phyloP scores from a whole-genome alignment of 768 basidiomycete genomes.

The Punctularia strigosozonata region DNA sequence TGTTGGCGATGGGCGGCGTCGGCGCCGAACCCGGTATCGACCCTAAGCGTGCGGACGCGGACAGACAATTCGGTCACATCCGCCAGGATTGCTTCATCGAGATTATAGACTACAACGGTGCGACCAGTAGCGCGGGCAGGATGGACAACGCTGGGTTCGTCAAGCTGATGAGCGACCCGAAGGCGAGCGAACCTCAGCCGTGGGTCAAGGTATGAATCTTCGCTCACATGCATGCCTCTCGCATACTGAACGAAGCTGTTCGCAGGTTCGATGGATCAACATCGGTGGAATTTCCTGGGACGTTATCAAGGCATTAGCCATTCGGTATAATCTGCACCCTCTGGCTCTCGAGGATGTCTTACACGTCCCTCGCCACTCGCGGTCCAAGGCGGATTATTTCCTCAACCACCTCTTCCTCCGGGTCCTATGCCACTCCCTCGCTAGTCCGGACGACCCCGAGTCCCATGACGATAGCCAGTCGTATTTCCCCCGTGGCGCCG shows the following conservation, averaged over 20 bases:
- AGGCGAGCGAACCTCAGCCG: constrained; percentile 33
- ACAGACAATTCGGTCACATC: constrained; percentile 43
- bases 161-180: constrained; percentile 33
- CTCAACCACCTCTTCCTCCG: constrained; percentile 58
- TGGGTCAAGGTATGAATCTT: too few species aligned
- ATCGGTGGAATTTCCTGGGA: constrained; percentile 62
- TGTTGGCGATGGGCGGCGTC: constrained; percentile 24
- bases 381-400: constrained; percentile 67
- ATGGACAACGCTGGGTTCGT: constrained; percentile 56
- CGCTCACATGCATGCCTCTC: too few species aligned
- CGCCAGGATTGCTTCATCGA: constrained; percentile 53
- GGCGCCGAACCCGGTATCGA: constrained; percentile 69
- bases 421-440: constrained; percentile 51
- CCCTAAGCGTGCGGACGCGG: constrained; percentile 47
- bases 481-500: too few species aligned
- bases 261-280: constrained; percentile 69
- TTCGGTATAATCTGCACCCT: constrained; percentile 60
- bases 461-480: too few species aligned
- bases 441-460: constrained; percentile 6
- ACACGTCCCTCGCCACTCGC: constrained; percentile 38
- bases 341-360: constrained; percentile 64
- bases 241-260: too few species aligned
- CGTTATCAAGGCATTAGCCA: constrained; percentile 53
- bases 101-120: constrained; percentile 50
- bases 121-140: constrained; percentile 37